Percentiles rank a stretch among this genome's conserved stretches.
Conservation (phyloP, 192 early-diverging fungal species). For the Backusella parvicylindrica region DNA sequence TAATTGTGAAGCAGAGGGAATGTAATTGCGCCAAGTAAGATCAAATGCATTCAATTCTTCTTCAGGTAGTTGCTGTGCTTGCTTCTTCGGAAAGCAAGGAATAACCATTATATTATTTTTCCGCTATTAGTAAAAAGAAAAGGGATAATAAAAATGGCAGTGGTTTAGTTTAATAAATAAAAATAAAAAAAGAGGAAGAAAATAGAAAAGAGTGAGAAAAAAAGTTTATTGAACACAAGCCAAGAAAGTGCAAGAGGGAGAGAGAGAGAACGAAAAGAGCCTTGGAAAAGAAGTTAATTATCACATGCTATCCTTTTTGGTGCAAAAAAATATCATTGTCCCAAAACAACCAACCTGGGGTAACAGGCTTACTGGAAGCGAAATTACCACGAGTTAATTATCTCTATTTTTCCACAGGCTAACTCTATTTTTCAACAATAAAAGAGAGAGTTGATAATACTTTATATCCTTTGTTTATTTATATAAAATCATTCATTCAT, state of each 20-base stretch:
- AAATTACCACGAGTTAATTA: background rate
- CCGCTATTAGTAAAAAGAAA: background rate
- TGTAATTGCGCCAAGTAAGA: slow-evolving; percentile 42
- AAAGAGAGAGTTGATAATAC: background rate
- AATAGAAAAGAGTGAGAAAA: background rate
- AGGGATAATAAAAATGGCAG: background rate
- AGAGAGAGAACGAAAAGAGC: background rate
- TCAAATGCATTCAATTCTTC: slow-evolving; percentile 36
- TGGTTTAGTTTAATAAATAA: background rate
- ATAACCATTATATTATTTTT: slow-evolving; percentile 11
- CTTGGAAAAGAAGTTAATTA: background rate
- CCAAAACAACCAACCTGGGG: background rate
- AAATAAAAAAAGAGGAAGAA: background rate
- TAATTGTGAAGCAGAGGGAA: slow-evolving; percentile 27
- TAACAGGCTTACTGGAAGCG: background rate
- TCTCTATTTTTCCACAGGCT: background rate
- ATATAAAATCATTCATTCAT: background rate
- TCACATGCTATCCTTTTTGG: slow-evolving; percentile 13
- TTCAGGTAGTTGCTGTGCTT: slow-evolving; percentile 17
- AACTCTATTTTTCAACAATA: background rate
- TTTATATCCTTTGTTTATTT: background rate
- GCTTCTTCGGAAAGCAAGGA: background rate
- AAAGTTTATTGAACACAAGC: background rate
- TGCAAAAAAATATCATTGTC: background rate
- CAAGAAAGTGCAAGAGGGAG: background rate